Evolutionary conservation across 345 rosid species (phyloP).

Genomic region (Ceriops zippeliana): DNA sequence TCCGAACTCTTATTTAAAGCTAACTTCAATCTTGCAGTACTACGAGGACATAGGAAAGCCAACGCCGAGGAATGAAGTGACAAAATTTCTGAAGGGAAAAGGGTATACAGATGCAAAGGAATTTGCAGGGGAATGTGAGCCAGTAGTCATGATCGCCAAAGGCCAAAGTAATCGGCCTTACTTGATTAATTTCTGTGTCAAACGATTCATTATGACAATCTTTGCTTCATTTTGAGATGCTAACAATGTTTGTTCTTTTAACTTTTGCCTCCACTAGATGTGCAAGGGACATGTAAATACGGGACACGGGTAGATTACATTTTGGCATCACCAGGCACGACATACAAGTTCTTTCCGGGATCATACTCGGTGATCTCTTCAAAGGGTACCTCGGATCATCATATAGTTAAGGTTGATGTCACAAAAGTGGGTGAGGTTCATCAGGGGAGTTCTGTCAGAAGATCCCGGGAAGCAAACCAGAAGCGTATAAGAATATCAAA

Average conservation of each 20-base stretch:
- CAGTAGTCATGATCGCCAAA: constrained; percentile 88
- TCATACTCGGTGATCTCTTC: constrained; percentile 82
- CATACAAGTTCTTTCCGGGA: constrained; percentile 63
- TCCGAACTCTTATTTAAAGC: not conserved
- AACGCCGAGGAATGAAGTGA: constrained; percentile 68
- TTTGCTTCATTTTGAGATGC: not conserved
- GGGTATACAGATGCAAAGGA: constrained; percentile 70
- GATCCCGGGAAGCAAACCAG: constrained; percentile 33
- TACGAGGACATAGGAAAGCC: constrained; percentile 89
- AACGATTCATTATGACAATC: too few species aligned
- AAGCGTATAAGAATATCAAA: constrained; percentile 32
- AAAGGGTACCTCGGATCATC: constrained; percentile 92
- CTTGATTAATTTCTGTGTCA: too few species aligned
- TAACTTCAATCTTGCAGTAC: constrained; percentile 41
- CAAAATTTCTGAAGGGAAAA: constrained; percentile 56
- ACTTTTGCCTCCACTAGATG: constrained; percentile 37
- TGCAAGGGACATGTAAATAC: constrained; percentile 96
- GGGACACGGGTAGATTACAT: constrained; percentile 89
- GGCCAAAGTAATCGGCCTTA: constrained; percentile 61
- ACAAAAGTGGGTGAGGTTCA: constrained; percentile 26
- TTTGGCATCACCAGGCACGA: constrained; percentile 52
- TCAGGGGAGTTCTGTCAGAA: constrained; percentile 26
- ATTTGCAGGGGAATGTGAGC: constrained; percentile 81
- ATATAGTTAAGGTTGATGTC: constrained; percentile 78
- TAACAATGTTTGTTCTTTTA: not conserved